Conservation (phyloP, 2,329 filamentous ascomycete genomes). For the Aspergillus transmontanensis region DNA sequence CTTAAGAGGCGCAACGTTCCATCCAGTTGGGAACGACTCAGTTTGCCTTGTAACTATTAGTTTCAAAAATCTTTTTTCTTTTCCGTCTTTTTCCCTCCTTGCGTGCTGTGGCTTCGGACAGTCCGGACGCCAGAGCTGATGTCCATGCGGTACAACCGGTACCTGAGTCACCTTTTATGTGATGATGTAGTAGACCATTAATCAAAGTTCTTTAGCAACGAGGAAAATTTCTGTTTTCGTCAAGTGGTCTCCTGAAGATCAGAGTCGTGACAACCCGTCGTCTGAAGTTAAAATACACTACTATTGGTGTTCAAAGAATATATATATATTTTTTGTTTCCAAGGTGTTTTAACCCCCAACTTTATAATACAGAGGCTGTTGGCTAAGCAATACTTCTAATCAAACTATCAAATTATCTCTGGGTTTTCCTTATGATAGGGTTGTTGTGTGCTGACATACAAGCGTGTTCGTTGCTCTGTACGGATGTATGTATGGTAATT, state of each 20-base stretch:
- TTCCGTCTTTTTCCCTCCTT: neutral
- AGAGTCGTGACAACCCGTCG: slow-evolving; percentile 7
- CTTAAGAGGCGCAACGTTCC: slow-evolving; percentile 30
- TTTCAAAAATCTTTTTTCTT: slow-evolving; percentile 3
- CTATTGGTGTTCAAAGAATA: neutral
- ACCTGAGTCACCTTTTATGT: neutral
- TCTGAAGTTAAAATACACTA: slow-evolving; percentile 1
- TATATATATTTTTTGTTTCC: neutral
- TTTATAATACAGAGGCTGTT: neutral
- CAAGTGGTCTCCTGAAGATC: slow-evolving; percentile 32
- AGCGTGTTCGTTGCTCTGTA: neutral
- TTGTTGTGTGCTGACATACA: neutral
- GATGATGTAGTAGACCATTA: neutral
- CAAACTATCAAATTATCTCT: neutral
- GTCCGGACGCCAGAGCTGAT: neutral
- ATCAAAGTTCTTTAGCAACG: neutral
- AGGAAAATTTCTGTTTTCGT: neutral
- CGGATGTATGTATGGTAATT: slow-evolving; percentile 13
- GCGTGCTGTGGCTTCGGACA: neutral
- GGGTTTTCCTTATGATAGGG: neutral
- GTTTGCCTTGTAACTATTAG: slow-evolving; percentile 8
- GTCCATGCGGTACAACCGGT: neutral
- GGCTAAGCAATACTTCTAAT: neutral
- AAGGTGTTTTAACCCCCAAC: neutral
- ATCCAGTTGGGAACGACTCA: slow-evolving; percentile 27